Conservation (phyloP, 129 eudicot genomes). For the Chrysanthemum makinoi region DNA sequence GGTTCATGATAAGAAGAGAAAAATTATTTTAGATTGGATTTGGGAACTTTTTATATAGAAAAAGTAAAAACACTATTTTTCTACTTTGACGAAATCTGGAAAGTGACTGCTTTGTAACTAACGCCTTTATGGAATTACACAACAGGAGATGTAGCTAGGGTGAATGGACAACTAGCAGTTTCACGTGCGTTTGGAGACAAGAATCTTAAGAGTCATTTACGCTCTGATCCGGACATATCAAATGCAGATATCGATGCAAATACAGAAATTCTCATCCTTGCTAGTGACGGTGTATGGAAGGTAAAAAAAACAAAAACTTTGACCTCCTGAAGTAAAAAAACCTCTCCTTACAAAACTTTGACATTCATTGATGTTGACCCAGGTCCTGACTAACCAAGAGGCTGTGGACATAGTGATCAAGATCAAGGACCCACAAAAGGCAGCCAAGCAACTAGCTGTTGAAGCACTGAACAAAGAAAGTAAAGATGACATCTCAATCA, state of each 20-base stretch:
- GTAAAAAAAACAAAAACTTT: constrained; percentile 26
- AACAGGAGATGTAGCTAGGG: constrained; percentile 85
- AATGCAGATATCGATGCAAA: constrained; percentile 48
- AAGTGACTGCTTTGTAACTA: background rate
- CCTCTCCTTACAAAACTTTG: background rate
- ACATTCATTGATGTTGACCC: constrained; percentile 19
- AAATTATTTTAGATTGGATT: too few relatives aligned
- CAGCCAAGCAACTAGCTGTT: constrained; percentile 65
- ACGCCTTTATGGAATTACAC: constrained; percentile 2
- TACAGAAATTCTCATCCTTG: constrained; percentile 70
- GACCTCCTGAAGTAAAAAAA: constrained; percentile 8
- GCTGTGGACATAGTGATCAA: constrained; percentile 66
- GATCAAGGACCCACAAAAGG: constrained; percentile 70
- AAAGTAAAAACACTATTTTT: background rate
- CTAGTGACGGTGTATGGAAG: constrained; percentile 91
- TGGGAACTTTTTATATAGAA: too few relatives aligned
- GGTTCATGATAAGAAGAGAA: too few relatives aligned
- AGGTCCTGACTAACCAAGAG: constrained; percentile 91
- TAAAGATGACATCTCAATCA: constrained; percentile 81
- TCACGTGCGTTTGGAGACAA: constrained; percentile 94
- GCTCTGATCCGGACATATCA: constrained; percentile 68
- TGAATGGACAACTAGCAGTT: constrained; percentile 82
- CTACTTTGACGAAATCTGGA: background rate
- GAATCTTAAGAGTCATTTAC: constrained; percentile 66
- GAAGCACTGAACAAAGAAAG: constrained; percentile 77